Percentiles rank a stretch among this genome's conserved stretches.
phyloP scores from a whole-genome alignment of 2,329 filamentous ascomycete species.

The Aspergillus neotritici region DNA sequence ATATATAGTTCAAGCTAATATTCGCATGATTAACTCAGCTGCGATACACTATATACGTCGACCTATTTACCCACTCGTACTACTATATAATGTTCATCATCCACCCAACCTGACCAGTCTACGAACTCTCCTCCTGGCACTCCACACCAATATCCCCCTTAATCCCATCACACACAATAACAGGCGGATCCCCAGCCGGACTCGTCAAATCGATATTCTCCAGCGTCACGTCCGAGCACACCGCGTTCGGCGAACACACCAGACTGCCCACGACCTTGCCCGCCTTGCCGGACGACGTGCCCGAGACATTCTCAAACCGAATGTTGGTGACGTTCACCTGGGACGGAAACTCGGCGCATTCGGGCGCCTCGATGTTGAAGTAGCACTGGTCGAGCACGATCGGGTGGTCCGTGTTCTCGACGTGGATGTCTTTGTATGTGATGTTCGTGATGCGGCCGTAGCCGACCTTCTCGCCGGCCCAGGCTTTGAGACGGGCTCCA shows the following conservation, averaged over 20 bases:
- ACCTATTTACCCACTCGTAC: too few relatives aligned
- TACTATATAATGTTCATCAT: too few relatives aligned
- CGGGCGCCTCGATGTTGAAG: constrained; percentile 51
- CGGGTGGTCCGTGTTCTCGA: constrained; percentile 54
- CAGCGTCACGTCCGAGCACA: constrained; percentile 53
- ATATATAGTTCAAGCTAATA: too few relatives aligned
- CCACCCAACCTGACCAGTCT: not conserved
- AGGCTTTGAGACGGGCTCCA: constrained; percentile 56
- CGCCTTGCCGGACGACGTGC: constrained; percentile 52
- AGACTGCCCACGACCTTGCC: constrained; percentile 52
- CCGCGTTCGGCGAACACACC: constrained; percentile 52
- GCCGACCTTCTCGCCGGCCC: constrained; percentile 54
- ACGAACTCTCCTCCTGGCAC: constrained; percentile 23
- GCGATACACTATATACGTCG: too few relatives aligned
- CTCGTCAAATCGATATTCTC: constrained; percentile 52
- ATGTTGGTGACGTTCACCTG: constrained; percentile 56
- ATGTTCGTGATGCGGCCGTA: constrained; percentile 59
- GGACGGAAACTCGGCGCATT: constrained; percentile 51
- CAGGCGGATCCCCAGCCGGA: constrained; percentile 41
- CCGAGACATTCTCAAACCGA: constrained; percentile 54
- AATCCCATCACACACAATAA: constrained; percentile 49
- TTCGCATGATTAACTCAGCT: too few relatives aligned
- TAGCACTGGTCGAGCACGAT: constrained; percentile 59
- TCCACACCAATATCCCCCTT: constrained; percentile 37
- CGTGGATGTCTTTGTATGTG: constrained; percentile 57